A percentile compares a stretch with the other conserved stretches of the same genome.
phyloP scores from a whole-genome alignment of 176 grass and related monocot species.

The Oryza rufipogon region DNA sequence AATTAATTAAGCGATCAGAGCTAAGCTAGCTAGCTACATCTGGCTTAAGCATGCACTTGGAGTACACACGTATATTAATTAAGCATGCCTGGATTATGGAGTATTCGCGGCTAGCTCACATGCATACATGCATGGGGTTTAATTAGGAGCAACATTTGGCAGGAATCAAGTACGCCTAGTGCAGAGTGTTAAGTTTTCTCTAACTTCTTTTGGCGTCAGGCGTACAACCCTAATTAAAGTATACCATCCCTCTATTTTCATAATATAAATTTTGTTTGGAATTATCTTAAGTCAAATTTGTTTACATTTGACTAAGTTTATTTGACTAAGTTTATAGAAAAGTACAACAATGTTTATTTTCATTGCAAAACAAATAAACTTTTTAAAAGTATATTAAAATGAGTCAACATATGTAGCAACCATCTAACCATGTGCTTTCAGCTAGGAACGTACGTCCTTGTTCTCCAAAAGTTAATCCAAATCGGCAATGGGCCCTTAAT shows the following conservation, averaged over 20 bases:
- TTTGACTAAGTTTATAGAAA: too few relatives aligned
- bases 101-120: neutral
- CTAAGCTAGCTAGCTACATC: neutral
- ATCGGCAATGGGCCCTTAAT: neutral
- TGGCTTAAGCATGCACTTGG: neutral
- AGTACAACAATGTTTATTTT: too few relatives aligned
- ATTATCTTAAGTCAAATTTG: too few relatives aligned
- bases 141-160: neutral
- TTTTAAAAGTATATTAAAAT: too few relatives aligned
- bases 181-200: neutral
- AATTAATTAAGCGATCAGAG: too few relatives aligned
- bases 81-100: neutral
- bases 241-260: too few relatives aligned
- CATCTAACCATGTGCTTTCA: constrained; percentile 30
- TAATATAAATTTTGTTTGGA: too few relatives aligned
- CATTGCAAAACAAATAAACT: too few relatives aligned
- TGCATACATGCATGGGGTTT: neutral
- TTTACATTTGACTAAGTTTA: too few relatives aligned
- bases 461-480: constrained; percentile 33
- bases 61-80: neutral
- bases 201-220: neutral
- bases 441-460: neutral
- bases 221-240: neutral
- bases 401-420: neutral
- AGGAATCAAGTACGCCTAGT: neutral